Evolutionary conservation across 345 rosid genomes (phyloP).

Genomic region (Abelmoschus esculentus): DNA sequence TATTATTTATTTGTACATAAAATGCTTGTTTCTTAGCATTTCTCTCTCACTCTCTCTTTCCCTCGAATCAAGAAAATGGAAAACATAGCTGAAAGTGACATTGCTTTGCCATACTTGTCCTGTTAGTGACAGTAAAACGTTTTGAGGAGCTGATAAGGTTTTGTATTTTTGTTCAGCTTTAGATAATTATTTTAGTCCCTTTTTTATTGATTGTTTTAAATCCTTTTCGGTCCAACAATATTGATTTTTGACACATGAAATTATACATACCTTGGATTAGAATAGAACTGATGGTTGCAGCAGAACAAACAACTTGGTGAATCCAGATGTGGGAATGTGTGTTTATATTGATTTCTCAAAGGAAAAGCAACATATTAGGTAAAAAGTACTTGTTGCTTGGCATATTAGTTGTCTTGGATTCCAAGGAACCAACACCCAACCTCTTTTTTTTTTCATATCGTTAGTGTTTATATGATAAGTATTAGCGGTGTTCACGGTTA

Average conservation of each 20-base stretch:
- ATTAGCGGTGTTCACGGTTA: no score
- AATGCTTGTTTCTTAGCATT: background rate
- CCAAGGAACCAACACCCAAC: slow-evolving; percentile 32
- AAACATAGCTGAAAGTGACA: slow-evolving; percentile 31
- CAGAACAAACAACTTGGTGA: slow-evolving; percentile 20
- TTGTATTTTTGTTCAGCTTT: slow-evolving; percentile 11
- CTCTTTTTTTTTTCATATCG: background rate
- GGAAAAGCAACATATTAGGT: slow-evolving; percentile 48
- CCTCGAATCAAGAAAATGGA: slow-evolving; percentile 12
- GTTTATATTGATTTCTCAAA: slow-evolving; percentile 17
- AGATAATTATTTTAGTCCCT: background rate
- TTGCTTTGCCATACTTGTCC: slow-evolving; percentile 14
- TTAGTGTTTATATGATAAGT: slow-evolving; percentile 10
- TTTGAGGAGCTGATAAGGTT: slow-evolving; percentile 8
- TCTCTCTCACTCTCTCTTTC: background rate
- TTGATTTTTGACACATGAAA: background rate
- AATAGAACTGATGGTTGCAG: slow-evolving; percentile 24
- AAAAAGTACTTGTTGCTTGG: slow-evolving; percentile 46
- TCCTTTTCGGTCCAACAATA: background rate
- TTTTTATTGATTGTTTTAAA: background rate
- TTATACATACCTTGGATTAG: slow-evolving; percentile 3
- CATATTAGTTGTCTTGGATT: slow-evolving; percentile 16
- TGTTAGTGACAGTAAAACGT: slow-evolving; percentile 3
- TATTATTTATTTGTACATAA: background rate
- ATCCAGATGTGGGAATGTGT: slow-evolving; percentile 14